phyloP scores from a whole-genome alignment of 2,329 filamentous ascomycete genomes.

The Cladosporium sp. region DNA sequence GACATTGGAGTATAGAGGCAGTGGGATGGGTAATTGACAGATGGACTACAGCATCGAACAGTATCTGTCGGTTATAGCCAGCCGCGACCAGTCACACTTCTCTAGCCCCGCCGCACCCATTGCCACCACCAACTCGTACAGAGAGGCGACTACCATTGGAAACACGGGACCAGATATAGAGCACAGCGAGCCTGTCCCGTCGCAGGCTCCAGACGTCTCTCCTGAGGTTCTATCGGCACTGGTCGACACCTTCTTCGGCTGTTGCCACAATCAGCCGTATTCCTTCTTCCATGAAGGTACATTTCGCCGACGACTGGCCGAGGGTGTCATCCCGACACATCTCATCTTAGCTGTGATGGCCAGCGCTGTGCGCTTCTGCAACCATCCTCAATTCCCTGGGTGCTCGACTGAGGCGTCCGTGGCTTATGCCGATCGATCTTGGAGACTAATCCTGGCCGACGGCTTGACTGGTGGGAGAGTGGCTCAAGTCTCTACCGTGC shows the following conservation, averaged over 20 bases:
- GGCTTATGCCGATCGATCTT: not conserved
- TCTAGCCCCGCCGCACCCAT: not conserved
- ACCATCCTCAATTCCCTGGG: not conserved
- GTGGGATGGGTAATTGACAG: no score
- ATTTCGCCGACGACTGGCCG: not conserved
- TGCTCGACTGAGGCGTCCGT: not conserved
- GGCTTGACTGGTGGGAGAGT: not conserved
- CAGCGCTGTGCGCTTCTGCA: not conserved
- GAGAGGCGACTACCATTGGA: no score
- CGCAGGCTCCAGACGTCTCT: not conserved
- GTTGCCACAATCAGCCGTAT: not conserved
- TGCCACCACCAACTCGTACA: not conserved
- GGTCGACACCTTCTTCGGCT: not conserved
- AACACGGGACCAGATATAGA: not conserved
- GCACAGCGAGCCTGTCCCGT: not conserved
- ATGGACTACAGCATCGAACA: not conserved
- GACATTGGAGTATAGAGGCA: no score
- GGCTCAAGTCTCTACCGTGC: not conserved
- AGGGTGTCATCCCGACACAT: not conserved
- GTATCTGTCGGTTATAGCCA: not conserved
- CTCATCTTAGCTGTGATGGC: not conserved
- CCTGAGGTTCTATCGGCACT: not conserved
- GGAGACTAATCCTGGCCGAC: not conserved
- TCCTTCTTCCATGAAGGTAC: not conserved
- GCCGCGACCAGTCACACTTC: not conserved